Evolutionary conservation across 495 filamentous ascomycete genomes (phyloP).

Genomic region (Astrothelium macrocarpum): DNA sequence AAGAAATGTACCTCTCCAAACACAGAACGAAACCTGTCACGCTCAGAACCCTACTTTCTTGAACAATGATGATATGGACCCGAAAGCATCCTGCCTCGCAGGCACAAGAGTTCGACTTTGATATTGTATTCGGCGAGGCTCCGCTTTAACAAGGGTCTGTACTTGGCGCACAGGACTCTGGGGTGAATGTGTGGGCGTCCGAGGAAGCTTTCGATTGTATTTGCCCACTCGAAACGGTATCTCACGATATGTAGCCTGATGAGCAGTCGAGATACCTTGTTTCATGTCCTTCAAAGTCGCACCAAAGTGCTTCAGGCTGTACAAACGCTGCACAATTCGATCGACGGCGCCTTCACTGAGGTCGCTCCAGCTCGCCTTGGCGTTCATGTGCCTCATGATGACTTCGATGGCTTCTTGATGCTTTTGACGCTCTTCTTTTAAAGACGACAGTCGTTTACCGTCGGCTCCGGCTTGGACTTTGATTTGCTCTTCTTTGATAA

Average conservation of each 20-base stretch:
- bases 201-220: too few species aligned
- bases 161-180: too few species aligned
- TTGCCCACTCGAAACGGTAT: too few species aligned
- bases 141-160: too few species aligned
- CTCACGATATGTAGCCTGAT: conserved; percentile 18
- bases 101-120: too few species aligned
- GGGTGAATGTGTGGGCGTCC: too few species aligned
- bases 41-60: too few species aligned
- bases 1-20: too few species aligned
- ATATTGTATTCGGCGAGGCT: too few species aligned
- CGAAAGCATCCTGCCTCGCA: too few species aligned
- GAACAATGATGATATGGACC: too few species aligned
- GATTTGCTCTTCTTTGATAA: conserved; percentile 26
- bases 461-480: conserved; percentile 17
- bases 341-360: conserved; percentile 17
- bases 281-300: conserved; percentile 20
- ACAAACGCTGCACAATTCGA: conserved; percentile 17
- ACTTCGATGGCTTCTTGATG: conserved; percentile 9
- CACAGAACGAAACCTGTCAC: too few species aligned
- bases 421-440: neutral
- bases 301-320: conserved; percentile 25
- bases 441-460: neutral
- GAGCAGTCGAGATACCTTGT: conserved; percentile 10
- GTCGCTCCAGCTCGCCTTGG: conserved; percentile 4
- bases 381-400: conserved; percentile 14